phyloP scores from a whole-genome alignment of 495 filamentous ascomycete genomes.

The Letharia lupina region DNA sequence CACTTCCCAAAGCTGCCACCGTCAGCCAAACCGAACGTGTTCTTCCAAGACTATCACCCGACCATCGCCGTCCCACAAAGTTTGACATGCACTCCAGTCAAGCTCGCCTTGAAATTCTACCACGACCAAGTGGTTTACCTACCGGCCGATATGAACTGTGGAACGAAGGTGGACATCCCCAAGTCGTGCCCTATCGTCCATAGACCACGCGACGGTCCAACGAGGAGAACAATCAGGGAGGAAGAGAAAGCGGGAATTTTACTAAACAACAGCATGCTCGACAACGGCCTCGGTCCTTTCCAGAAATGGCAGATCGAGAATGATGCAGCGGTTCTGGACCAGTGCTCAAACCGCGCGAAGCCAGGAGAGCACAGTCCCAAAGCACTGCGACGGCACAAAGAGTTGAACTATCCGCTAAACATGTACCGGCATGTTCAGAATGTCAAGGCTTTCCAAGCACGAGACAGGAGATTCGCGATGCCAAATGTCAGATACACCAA shows the following conservation, averaged over 20 bases:
- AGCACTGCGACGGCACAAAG: not conserved
- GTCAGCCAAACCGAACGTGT: not conserved
- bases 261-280: not conserved
- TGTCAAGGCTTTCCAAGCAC: not conserved
- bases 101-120: conserved; percentile 5
- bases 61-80: conserved; percentile 2
- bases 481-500: not conserved
- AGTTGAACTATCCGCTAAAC: not conserved
- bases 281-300: not conserved
- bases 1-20: not conserved
- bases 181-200: not conserved
- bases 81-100: not conserved
- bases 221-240: not conserved
- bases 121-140: conserved; percentile 3
- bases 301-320: not conserved
- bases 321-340: not conserved
- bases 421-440: conserved; percentile 1
- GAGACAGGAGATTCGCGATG: not conserved
- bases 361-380: not conserved
- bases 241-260: not conserved
- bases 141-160: not conserved
- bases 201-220: not conserved
- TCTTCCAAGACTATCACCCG: not conserved
- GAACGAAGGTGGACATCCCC: not conserved
- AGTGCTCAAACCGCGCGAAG: not conserved